Base-by-base conservation (phyloP, 768 basidiomycete genomes). In the Mycena vitilis region DNA sequence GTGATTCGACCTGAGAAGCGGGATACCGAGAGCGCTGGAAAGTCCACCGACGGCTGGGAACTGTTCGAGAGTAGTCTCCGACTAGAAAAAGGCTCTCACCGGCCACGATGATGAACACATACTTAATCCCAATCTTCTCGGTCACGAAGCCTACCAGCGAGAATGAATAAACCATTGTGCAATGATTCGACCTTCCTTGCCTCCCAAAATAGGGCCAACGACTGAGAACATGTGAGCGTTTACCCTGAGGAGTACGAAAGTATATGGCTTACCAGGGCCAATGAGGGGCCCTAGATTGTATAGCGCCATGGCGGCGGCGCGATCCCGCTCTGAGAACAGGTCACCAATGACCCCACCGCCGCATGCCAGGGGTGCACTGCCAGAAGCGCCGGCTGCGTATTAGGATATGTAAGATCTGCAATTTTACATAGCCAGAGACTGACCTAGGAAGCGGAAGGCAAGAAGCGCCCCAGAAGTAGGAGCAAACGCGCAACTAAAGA, bases 271-370 rank as follows among this genome's bases (percentile, higher is more conserved):
- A 38, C n/a, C 58, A 1, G 23, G 71, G 73, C 83, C 88, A 47
- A 88, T 78, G 37, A 89, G 76, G 48, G 88, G 87, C 0, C 87
- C 88, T 0, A 89, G 74, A 25, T 75, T 81, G 70, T 85, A 89
- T 13, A 88, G 55, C 1, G 87, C 83, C 87, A 90, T 89, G 2
- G 88, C 88, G 2, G 82, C 81, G 2, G 87, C 88, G 25, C 88
- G 83, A n/a, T 89, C 88, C 20, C 74, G 79, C 66, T 84, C 85
- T 0, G 84, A 80, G 67, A 88, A 89, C 20, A 89, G 76, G 71
- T 89, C 88, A n/a, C 83, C 80, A 15, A 89, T 73, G 36, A 80
- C 78, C 0, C 86, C 87, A 15, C 84, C 87, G 49, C 89, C 87
- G 37, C 82, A 81, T 0, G 88, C 83, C n/a, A 88, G 80, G 1